A percentile compares a stretch with the other conserved stretches of the same genome.
Conservation (phyloP, 2,329 filamentous ascomycete genomes). For the Monosporascus ibericus region DNA sequence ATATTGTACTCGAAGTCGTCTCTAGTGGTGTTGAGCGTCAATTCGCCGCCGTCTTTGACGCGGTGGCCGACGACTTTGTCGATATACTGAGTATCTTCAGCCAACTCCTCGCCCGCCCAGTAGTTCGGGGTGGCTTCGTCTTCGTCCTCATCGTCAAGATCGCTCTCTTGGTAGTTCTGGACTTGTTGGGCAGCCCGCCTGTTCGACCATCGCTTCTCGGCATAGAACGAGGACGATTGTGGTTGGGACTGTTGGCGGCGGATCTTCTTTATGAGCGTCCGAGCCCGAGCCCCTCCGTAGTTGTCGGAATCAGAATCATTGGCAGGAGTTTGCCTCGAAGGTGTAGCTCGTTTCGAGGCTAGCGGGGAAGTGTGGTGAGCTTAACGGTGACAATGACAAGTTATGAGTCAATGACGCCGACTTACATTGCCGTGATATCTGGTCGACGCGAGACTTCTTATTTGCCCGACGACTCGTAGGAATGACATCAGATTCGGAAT, state of each 20-base stretch:
- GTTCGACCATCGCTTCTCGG: constrained; percentile 87
- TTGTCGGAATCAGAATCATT: constrained; percentile 66
- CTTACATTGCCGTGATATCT: constrained; percentile 57
- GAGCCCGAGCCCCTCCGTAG: constrained; percentile 71
- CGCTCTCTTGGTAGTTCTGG: constrained; percentile 61
- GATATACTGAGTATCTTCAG: constrained; percentile 78
- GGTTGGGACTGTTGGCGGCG: constrained; percentile 62
- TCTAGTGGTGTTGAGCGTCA: constrained; percentile 50
- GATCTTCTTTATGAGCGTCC: constrained; percentile 67
- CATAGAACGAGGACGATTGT: constrained; percentile 58
- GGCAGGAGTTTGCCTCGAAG: constrained; percentile 45
- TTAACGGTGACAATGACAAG: constrained; percentile 4
- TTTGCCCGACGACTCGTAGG: constrained; percentile 51
- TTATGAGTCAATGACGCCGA: constrained; percentile 9
- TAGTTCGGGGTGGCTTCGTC: constrained; percentile 63
- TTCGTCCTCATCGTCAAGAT: constrained; percentile 59
- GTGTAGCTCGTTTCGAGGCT: constrained; percentile 58
- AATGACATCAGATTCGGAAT: constrained; percentile 67
- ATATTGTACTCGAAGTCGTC: constrained; percentile 88
- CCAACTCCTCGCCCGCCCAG: constrained; percentile 59
- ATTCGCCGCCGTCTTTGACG: constrained; percentile 60
- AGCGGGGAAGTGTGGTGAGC: constrained; percentile 8
- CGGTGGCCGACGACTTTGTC: constrained; percentile 88
- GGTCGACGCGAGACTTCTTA: constrained; percentile 63
- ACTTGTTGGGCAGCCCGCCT: constrained; percentile 69